Evolutionary conservation across 129 eudicot genomes (phyloP).

Genomic region (Heracleum sosnowskyi): DNA sequence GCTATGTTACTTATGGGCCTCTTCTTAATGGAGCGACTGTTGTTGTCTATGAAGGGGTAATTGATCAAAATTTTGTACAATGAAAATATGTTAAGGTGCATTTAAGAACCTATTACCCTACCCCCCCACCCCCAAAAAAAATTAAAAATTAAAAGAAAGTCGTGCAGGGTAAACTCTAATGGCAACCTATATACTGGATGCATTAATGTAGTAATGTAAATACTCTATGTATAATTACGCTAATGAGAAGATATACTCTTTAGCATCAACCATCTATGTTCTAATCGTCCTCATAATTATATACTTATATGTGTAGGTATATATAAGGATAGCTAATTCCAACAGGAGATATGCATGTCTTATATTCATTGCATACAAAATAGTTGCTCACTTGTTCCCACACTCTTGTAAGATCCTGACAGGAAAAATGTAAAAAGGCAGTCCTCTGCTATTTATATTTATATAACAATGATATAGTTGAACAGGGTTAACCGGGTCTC

Average conservation of each 20-base stretch:
- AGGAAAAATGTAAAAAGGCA: neutral
- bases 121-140: too few species aligned
- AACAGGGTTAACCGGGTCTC: neutral
- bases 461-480: neutral
- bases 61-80: slow-evolving; percentile 9
- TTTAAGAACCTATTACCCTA: neutral
- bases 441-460: neutral
- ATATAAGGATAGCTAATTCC: neutral
- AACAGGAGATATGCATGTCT: neutral
- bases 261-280: neutral
- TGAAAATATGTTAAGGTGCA: neutral
- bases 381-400: neutral
- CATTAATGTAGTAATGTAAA: neutral
- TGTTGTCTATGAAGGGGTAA: slow-evolving; percentile 93
- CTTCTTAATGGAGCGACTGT: slow-evolving; percentile 89
- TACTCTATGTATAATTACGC: neutral
- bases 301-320: neutral
- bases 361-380: neutral
- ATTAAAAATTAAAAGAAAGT: too few species aligned
- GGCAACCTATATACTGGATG: neutral
- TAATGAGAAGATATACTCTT: neutral
- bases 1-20: slow-evolving; percentile 97
- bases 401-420: neutral
- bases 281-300: neutral
- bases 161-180: too few species aligned